Conservation (phyloP, 164 flowering plant genomes). For the Annona cherimola region DNA sequence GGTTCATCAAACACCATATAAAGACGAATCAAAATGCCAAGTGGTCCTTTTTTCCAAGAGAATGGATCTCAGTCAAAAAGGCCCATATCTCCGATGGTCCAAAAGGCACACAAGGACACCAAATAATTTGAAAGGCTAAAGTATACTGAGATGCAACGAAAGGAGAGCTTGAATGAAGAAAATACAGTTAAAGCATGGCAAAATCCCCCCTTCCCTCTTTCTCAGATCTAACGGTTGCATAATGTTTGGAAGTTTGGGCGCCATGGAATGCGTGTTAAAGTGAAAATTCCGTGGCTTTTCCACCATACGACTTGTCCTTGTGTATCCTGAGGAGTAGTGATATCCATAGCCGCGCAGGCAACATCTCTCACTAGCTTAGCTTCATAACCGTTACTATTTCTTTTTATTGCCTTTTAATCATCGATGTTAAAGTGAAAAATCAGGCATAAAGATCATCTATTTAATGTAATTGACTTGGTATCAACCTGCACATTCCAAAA, state of each 20-base stretch:
- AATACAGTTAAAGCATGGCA: constrained; percentile 16
- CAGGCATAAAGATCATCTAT: not conserved
- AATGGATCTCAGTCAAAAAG: constrained; percentile 60
- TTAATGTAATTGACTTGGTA: too few relatives aligned
- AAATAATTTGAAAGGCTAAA: constrained; percentile 55
- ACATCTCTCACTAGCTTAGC: not conserved
- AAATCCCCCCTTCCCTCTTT: not conserved
- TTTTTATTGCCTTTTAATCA: not conserved
- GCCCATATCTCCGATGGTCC: constrained; percentile 51
- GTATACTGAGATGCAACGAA: constrained; percentile 44
- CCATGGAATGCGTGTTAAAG: constrained; percentile 24
- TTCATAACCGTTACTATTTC: not conserved
- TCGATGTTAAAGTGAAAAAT: not conserved
- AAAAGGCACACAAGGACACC: constrained; percentile 60
- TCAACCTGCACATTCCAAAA: too few relatives aligned
- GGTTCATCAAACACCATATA: not conserved
- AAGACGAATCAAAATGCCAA: not conserved
- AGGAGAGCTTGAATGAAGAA: constrained; percentile 59
- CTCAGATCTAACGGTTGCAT: constrained; percentile 20
- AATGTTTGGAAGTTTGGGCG: constrained; percentile 5
- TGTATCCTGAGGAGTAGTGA: not conserved
- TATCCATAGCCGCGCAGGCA: not conserved
- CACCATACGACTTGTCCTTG: not conserved
- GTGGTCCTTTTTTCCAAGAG: constrained; percentile 17
- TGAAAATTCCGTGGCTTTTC: constrained; percentile 18